Conservation (phyloP, 2,329 filamentous ascomycete species). For the Graphiopsis chlorocephala region DNA sequence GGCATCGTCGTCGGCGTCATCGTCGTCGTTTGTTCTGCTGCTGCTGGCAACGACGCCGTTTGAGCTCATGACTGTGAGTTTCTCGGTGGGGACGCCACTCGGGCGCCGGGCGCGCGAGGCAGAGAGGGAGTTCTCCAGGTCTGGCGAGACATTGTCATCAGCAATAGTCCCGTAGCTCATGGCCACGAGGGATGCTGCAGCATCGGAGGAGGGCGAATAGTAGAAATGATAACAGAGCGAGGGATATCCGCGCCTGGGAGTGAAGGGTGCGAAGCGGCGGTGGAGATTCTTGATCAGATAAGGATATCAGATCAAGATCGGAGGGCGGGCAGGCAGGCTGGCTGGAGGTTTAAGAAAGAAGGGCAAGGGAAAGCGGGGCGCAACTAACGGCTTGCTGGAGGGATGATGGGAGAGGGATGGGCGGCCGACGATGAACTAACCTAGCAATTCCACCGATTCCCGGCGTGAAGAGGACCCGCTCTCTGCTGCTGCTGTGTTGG, state of each 20-base stretch:
- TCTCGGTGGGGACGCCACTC: conserved; percentile 15
- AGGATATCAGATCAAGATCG: conserved; percentile 6
- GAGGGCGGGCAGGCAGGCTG: neutral
- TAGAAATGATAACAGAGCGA: neutral
- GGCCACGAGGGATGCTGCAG: conserved; percentile 10
- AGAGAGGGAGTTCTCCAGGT: conserved; percentile 1
- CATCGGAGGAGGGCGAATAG: conserved; percentile 3
- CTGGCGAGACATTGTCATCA: conserved; percentile 13
- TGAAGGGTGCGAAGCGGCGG: neutral
- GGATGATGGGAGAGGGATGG: neutral
- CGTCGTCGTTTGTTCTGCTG: conserved; percentile 3
- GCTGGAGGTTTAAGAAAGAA: neutral
- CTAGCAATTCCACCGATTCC: conserved; percentile 1
- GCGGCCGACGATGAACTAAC: neutral
- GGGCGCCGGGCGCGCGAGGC: conserved; percentile 11
- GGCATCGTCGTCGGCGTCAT: conserved; percentile 11
- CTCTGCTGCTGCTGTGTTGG: neutral
- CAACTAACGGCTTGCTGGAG: neutral
- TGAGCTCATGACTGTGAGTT: conserved; percentile 13
- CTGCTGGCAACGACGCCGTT: conserved; percentile 10
- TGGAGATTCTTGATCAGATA: conserved; percentile 7
- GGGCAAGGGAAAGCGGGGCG: neutral
- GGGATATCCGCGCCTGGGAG: neutral
- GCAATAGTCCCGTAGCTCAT: conserved; percentile 18
- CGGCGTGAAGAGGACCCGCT: neutral